phyloP scores from a whole-genome alignment of 805 yeast species.

The Pichia heedii region DNA sequence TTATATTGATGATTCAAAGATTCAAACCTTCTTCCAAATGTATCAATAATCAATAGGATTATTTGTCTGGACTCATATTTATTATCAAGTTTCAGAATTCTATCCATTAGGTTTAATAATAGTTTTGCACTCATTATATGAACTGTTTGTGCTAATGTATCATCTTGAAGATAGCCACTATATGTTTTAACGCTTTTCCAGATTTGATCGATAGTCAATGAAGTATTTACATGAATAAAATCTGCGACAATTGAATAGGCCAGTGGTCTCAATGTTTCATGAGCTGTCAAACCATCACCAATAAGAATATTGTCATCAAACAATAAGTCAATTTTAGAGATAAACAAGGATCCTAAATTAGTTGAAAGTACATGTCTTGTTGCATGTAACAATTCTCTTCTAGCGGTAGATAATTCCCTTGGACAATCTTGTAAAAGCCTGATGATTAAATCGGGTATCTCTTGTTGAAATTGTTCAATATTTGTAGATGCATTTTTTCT shows the following conservation, averaged over 20 bases:
- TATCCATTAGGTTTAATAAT: slow-evolving; percentile 76
- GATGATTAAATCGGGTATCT: slow-evolving; percentile 80
- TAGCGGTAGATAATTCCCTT: slow-evolving; percentile 79
- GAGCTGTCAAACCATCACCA: slow-evolving; percentile 88
- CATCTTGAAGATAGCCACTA: slow-evolving; percentile 72
- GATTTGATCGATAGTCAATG: slow-evolving; percentile 71
- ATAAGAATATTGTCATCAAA: slow-evolving; percentile 82
- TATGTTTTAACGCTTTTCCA: slow-evolving; percentile 82
- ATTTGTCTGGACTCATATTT: slow-evolving; percentile 78
- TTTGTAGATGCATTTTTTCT: slow-evolving; percentile 71
- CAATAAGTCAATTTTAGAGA: slow-evolving; percentile 76
- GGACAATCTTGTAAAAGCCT: slow-evolving; percentile 92
- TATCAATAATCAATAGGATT: slow-evolving; percentile 76
- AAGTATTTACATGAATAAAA: slow-evolving; percentile 83
- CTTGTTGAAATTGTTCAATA: slow-evolving; percentile 45
- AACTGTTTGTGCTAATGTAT: slow-evolving; percentile 73
- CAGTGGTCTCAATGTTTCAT: slow-evolving; percentile 81
- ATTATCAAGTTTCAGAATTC: slow-evolving; percentile 73
- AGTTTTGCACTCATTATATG: slow-evolving; percentile 96
- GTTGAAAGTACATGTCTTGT: slow-evolving; percentile 93
- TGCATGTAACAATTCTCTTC: slow-evolving; percentile 89
- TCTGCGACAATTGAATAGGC: slow-evolving; percentile 96
- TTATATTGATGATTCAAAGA: slow-evolving; percentile 65
- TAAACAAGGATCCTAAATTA: slow-evolving; percentile 69
- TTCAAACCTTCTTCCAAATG: slow-evolving; percentile 76